These are phyloP conservation scores for Melastoma malabathricum DNA, from an alignment of 345 rosid genomes.

Conservation along the genomic window DNA sequence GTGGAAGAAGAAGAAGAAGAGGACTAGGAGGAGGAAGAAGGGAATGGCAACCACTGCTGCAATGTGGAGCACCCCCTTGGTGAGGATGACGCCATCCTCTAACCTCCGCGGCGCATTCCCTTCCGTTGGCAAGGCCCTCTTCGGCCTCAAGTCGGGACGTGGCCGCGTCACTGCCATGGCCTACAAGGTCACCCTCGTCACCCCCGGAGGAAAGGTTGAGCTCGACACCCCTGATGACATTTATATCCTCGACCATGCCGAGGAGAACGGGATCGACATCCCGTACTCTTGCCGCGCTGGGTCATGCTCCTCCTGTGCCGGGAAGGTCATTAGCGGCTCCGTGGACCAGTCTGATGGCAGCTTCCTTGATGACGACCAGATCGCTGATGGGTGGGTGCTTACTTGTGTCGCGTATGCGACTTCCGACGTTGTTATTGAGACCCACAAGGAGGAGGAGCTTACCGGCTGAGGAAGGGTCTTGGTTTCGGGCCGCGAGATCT, in stretches of 20 bases:
- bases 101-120: constrained; percentile 35
- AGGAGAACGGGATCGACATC: constrained; percentile 59
- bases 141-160: constrained; percentile 41
- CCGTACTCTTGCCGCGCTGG: constrained; percentile 99
- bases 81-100: constrained; percentile 24
- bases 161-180: constrained; percentile 58
- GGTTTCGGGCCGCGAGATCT: background rate
- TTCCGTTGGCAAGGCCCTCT: constrained; percentile 29
- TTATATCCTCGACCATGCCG: constrained; percentile 60
- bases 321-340: constrained; percentile 30
- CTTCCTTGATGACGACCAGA: constrained; percentile 80
- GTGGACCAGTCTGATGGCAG: constrained; percentile 77
- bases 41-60: constrained; percentile 16
- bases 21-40: background rate
- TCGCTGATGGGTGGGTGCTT: constrained; percentile 50
- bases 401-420: constrained; percentile 68
- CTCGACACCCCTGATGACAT: constrained; percentile 43
- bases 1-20: background rate
- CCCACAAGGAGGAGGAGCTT: constrained; percentile 90
- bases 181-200: constrained; percentile 64
- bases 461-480: constrained; percentile 10
- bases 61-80: constrained; percentile 50
- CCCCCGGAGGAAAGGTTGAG: constrained; percentile 48
- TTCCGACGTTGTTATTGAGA: constrained; percentile 45
- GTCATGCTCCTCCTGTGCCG: constrained; percentile 81